A percentile compares a stretch with the other conserved stretches of the same genome.
phyloP scores from a whole-genome alignment of 2,329 filamentous ascomycete genomes.

The Fusarium subglutinans region DNA sequence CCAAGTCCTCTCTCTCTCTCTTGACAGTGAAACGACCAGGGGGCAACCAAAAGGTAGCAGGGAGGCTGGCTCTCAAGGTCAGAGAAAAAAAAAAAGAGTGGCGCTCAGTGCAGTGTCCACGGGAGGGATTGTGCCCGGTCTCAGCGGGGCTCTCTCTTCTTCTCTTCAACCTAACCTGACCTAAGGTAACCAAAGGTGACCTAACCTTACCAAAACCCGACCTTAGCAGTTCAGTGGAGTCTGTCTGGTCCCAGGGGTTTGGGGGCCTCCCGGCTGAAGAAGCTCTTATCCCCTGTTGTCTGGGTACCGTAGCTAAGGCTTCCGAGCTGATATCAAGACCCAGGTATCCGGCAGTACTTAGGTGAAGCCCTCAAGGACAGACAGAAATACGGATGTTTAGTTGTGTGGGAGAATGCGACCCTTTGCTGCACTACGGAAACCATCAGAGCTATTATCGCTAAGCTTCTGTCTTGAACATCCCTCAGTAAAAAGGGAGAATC shows the following conservation, averaged over 20 bases:
- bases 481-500: slow-evolving; percentile 14
- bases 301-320: slow-evolving; percentile 19
- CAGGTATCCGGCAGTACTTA: slow-evolving; percentile 11
- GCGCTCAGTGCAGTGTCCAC: slow-evolving; percentile 9
- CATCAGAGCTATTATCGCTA: background rate
- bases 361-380: slow-evolving; percentile 12
- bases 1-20: background rate
- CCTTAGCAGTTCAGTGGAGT: slow-evolving; percentile 25
- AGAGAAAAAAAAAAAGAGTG: slow-evolving; percentile 12
- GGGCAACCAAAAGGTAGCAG: slow-evolving; percentile 5
- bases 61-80: slow-evolving; percentile 24
- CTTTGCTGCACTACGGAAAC: slow-evolving; percentile 14
- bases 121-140: slow-evolving; percentile 30
- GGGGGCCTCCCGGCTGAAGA: slow-evolving; percentile 17
- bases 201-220: slow-evolving; percentile 16
- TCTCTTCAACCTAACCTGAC: slow-evolving; percentile 4
- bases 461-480: background rate
- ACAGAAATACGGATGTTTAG: background rate
- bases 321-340: slow-evolving; percentile 24
- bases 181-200: background rate
- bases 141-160: slow-evolving; percentile 22
- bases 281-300: slow-evolving; percentile 32
- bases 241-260: slow-evolving; percentile 2
- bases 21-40: slow-evolving; percentile 21
- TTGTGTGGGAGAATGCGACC: slow-evolving; percentile 23